Base-by-base conservation (phyloP, 768 basidiomycete species). In the Crucibulum laeve region DNA sequence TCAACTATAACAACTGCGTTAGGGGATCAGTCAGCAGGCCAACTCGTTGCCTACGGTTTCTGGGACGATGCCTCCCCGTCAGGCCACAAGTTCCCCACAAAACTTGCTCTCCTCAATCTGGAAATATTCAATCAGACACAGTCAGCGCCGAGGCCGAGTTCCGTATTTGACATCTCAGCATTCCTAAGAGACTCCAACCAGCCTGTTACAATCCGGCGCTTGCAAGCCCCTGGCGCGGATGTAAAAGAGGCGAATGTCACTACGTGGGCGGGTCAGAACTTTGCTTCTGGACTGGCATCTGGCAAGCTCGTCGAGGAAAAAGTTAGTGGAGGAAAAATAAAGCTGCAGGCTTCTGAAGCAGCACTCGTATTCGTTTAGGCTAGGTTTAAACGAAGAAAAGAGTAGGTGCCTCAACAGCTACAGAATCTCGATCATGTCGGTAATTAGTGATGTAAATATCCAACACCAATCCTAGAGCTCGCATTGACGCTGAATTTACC, bases 251-350 rank as follows among this genome's bases (percentile, higher is more conserved):
- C 65, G 4, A 70, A 71, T 45, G 40, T 63, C 26, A 76, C 73
- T 28, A 69, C 64, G 2, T 78, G 75, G 74, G 76, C 73, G 1
- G 74, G 77, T 1, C 76, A 76, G 52, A 68, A 59, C 13, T 78
- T 68, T 54, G 68, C 65, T 6, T 53, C 60, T 39, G 77, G 75
- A 0, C 34, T 67, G 17, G 64, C 68, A 0, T 52, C 52, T 25
- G 76, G 76, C 22, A 42, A 49, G 15, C 25, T 70, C 28, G 50
- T 59, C 4, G 72, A 75, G 52, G 71, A 76, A 44, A 60, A 50
- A 15, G 53, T 71, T 19, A 44, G 21, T 18, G 64, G 62, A 10
- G 52, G 55, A 7, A 46, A 49, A 13, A 48, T 63, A 30, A 36
- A 39, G 24, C 46, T 63, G 4, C 48, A 44, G 25, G 62, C 62